Base-by-base conservation (phyloP, 2,329 filamentous ascomycete species). In the Piedraia hortae region DNA sequence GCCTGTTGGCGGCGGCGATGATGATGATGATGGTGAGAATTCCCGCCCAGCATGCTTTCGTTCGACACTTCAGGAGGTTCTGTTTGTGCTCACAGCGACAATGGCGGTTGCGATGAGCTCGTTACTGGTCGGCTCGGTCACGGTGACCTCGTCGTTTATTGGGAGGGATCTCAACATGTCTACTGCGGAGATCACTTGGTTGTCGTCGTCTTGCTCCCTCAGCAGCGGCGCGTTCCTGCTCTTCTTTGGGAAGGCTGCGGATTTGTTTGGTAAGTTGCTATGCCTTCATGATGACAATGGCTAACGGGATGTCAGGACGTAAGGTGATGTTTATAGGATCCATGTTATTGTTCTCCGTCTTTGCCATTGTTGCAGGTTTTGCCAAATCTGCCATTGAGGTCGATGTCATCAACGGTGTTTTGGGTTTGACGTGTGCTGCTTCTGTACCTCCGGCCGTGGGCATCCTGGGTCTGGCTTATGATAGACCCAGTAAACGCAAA, bases 141-240 rank as follows among this genome's bases (percentile, higher is more conserved):
- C 63, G 3, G 64, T 69, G 26, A 61, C 68, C 27, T 63, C 62
- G 2, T 58, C 58, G 1, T 58, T 58, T 22, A 63, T 69, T 21
- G 62, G 56, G 2, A 36, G 42, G 8, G 59, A 67, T 28, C 39
- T 71, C 24, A 35, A 49, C 20, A 71, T 72, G 64, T 59, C 54
- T 3, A 60, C 58, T 20, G 59, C 62, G 1, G 53, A 73, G 34
- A 58, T 72, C 12, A 66, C 64, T 1, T 72, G 66, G 65, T 62
- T 71, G 27, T 54, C 52, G 20, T 63, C 63, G 5, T 54, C 63
- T n/a, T 51, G 58, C 17, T 58, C 59, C 46, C 49, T 73, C 9
- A 59, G 58, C 1, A 59, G 59, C 16, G 65, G 65, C 4, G 54
- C 65, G 0, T 62, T 72, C 32, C 52, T 73, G 29, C 51, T 73